Conservation (phyloP, 2,329 filamentous ascomycete species). For the Apiospora malaysiana region DNA sequence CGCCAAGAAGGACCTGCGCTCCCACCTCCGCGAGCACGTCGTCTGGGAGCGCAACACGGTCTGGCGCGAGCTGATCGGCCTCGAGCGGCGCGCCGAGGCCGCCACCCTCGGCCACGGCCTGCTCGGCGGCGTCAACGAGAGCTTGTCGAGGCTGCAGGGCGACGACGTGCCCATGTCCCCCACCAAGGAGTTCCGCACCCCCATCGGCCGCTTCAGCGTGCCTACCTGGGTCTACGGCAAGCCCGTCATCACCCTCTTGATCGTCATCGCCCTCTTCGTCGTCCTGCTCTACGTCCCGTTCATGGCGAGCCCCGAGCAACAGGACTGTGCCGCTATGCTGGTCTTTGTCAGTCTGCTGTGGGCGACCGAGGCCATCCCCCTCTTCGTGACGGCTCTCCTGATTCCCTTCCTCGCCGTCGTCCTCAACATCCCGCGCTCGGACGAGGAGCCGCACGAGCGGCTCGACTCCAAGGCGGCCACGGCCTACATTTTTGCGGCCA, state of each 20-base stretch:
- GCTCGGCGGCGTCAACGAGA: slow-evolving; percentile 75
- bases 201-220: slow-evolving; percentile 75
- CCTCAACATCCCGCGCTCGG: slow-evolving; percentile 80
- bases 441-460: slow-evolving; percentile 69
- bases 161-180: slow-evolving; percentile 71
- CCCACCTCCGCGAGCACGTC: slow-evolving; percentile 93
- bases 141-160: slow-evolving; percentile 78
- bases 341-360: slow-evolving; percentile 93
- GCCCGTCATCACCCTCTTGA: slow-evolving; percentile 78
- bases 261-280: slow-evolving; percentile 75
- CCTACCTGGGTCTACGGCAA: slow-evolving; percentile 85
- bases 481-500: slow-evolving; percentile 85
- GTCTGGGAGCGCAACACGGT: slow-evolving; percentile 99
- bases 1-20: slow-evolving; percentile 83
- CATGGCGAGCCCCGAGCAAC: slow-evolving; percentile 86
- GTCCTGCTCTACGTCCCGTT: slow-evolving; percentile 78
- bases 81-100: slow-evolving; percentile 93
- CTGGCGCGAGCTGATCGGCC: slow-evolving; percentile 98
- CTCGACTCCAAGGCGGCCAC: slow-evolving; percentile 83
- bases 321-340: slow-evolving; percentile 93
- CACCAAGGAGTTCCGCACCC: slow-evolving; percentile 76
- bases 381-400: slow-evolving; percentile 93
- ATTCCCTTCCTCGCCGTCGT: slow-evolving; percentile 94
- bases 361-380: slow-evolving; percentile 97
- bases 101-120: slow-evolving; percentile 88